phyloP scores from a whole-genome alignment of 768 basidiomycete genomes.

The Macrolepiota dolichaula region DNA sequence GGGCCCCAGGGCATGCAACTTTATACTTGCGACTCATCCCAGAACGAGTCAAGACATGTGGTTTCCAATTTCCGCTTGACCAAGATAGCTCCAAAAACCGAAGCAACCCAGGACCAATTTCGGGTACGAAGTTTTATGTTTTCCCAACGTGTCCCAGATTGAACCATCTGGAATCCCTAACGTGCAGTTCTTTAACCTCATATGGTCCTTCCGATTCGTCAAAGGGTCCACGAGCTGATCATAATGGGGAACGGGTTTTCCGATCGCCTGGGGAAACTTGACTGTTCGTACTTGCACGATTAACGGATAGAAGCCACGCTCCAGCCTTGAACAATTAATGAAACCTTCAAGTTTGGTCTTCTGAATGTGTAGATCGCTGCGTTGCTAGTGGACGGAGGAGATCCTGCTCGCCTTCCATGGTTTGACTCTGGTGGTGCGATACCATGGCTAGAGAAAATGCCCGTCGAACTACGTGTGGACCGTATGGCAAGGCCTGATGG shows the following conservation, averaged over 20 bases:
- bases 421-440: not conserved
- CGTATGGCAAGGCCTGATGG: constrained; percentile 3
- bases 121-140: not conserved
- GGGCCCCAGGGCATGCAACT: not conserved
- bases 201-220: not conserved
- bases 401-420: not conserved
- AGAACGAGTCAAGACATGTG: not conserved
- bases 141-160: constrained; percentile 3
- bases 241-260: constrained; percentile 4
- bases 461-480: not conserved
- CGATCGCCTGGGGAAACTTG: constrained; percentile 2
- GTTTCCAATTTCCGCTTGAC: not conserved
- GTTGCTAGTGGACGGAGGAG: not conserved
- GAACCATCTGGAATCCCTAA: not conserved
- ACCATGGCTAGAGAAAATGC: constrained; percentile 1
- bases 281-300: not conserved
- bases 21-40: not conserved
- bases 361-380: not conserved
- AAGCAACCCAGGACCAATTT: constrained; percentile 5
- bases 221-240: not conserved
- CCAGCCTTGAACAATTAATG: not conserved
- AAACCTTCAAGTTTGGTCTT: not conserved
- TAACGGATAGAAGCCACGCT: not conserved
- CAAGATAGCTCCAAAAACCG: constrained; percentile 1
- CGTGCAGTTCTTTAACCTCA: not conserved